These are phyloP conservation scores for Mucor lusitanicus DNA, from an alignment of 371 early-diverging fungal species.

Conservation along the genomic window DNA sequence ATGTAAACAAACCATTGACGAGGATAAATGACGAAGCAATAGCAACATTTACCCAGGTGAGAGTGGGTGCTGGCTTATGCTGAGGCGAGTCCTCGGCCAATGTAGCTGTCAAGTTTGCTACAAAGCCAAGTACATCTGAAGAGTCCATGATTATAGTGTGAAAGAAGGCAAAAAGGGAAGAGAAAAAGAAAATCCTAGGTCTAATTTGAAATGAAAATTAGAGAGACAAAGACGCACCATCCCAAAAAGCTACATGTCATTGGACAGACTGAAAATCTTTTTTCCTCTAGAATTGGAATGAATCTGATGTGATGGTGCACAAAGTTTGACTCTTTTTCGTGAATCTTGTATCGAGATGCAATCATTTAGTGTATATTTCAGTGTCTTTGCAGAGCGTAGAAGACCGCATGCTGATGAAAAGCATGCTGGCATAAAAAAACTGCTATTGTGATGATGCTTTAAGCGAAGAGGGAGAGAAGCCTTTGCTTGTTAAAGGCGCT, in stretches of 20 bases:
- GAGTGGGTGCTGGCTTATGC: conserved; percentile 13
- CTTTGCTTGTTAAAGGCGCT: not conserved
- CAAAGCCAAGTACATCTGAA: not conserved
- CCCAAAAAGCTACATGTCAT: not conserved
- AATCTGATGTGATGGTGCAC: not conserved
- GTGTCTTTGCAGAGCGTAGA: not conserved
- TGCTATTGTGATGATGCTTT: not conserved
- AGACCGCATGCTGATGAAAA: not conserved
- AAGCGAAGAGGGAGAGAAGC: not conserved
- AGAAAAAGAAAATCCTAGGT: not conserved
- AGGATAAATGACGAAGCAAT: conserved; percentile 50
- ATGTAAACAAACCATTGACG: conserved; percentile 37
- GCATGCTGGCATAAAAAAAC: not conserved
- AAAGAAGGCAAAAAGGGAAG: not conserved
- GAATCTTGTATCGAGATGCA: not conserved
- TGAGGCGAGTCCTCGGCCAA: not conserved
- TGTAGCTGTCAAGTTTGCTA: not conserved
- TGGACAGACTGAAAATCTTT: not conserved
- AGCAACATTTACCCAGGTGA: conserved; percentile 44
- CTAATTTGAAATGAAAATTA: not conserved
- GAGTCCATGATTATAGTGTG: not conserved
- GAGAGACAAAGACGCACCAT: not conserved
- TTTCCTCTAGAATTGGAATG: not conserved
- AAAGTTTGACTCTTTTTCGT: not conserved
- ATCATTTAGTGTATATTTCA: not conserved